Base-by-base conservation (phyloP, 768 basidiomycete genomes). In the Nevesoporus exiguus region DNA sequence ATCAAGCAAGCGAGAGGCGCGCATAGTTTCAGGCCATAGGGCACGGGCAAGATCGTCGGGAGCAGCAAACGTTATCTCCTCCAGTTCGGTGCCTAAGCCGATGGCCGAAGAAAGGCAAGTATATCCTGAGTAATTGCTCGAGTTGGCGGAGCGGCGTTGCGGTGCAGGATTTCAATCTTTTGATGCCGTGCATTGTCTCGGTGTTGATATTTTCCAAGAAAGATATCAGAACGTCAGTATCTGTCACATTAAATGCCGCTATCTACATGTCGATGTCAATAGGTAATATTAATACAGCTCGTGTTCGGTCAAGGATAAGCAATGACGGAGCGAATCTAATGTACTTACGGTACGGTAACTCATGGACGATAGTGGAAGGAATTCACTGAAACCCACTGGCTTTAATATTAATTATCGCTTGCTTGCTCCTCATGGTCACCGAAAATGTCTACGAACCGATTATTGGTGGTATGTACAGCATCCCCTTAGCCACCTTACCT, bases 21-120 rank as follows among this genome's bases (percentile, higher is more conserved):
- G 86, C 68, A 58, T 81, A 90, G 67, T 84, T 82, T 77, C 79
- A 80, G 19, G 80, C 80, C 47, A 67, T 68, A 34, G 13, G 27
- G 29, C 19, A 3, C 24, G 24, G 25, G 37, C 46, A 8, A 55
- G 33, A n/a, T 44, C 29, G 29, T 31, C 15, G 27, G 15, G 21
- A 42, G 82, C 78, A 5, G 83, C 86, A 61, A 85, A 83, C 24
- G 77, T 79, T 21, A 78, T 78, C 41, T 66, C 5, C 31, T 63
- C 63, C 17, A 39, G 62, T 41, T 58, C 60, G 5, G 56, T 1
- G 31, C 55, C 64, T 65, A 65, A 14, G 56, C 27, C 8, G 65
- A 61, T 10, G 64, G 63, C 25, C 51, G 64, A 47, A 67, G 9
- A 15, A 65, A 17, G 39, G 42, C 21, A 5, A 49, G 10, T 25